These are phyloP conservation scores for Lizonia empirigonia DNA, from an alignment of 2,329 filamentous ascomycete genomes.

Conservation along the genomic window DNA sequence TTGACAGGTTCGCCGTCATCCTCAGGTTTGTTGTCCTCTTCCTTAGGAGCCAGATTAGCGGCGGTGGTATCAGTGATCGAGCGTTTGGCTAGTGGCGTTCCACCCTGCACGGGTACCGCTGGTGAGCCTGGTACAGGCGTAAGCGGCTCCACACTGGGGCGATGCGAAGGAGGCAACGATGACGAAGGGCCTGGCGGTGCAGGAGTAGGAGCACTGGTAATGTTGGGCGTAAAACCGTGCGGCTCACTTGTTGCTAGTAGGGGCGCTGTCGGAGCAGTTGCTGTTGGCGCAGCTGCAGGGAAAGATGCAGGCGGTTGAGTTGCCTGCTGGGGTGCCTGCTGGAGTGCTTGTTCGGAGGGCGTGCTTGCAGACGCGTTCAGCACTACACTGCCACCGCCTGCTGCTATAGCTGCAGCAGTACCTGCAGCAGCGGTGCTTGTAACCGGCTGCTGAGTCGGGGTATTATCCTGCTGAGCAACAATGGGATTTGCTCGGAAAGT, in stretches of 20 bases:
- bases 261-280: conserved; percentile 8
- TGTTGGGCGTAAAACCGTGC: conserved; percentile 38
- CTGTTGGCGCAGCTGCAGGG: not conserved
- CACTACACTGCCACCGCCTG: conserved; percentile 34
- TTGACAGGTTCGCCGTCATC: conserved; percentile 1
- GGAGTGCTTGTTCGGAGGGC: not conserved
- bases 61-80: conserved; percentile 23
- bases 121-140: conserved; percentile 46
- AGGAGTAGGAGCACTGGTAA: conserved; percentile 26
- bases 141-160: conserved; percentile 46
- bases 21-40: conserved; percentile 16
- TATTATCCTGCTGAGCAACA: conserved; percentile 18
- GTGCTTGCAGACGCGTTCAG: not conserved
- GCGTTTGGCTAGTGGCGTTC: conserved; percentile 27
- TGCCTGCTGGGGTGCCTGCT: conserved; percentile 1
- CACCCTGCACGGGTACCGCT: conserved; percentile 35
- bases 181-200: conserved; percentile 13
- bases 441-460: conserved; percentile 5
- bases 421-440: conserved; percentile 30
- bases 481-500: conserved; percentile 23
- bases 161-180: conserved; percentile 24
- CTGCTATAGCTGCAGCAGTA: conserved; percentile 43
- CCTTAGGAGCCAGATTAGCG: conserved; percentile 16
- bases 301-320: not conserved
- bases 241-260: conserved; percentile 21